phyloP scores from a whole-genome alignment of 2,329 filamentous ascomycete genomes.

The Didymella glomerata region DNA sequence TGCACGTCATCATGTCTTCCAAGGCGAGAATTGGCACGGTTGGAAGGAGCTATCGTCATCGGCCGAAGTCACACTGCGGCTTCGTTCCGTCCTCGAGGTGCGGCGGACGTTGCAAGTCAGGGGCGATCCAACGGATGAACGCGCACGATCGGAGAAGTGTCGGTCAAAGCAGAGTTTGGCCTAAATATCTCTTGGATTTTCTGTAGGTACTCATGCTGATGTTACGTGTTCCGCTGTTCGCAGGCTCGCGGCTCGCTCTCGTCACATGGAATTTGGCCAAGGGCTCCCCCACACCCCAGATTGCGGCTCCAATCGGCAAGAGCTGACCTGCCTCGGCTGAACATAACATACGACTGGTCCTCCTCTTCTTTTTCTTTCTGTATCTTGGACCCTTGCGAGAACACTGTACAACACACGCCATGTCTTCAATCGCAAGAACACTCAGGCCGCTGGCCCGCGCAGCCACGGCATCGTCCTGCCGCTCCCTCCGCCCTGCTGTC shows the following conservation, averaged over 20 bases:
- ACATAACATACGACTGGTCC: slow-evolving; percentile 6
- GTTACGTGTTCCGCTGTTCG: neutral
- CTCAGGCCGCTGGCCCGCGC: slow-evolving; percentile 44
- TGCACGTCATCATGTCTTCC: neutral
- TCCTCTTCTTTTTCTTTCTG: slow-evolving; percentile 5
- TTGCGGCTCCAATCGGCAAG: slow-evolving; percentile 25
- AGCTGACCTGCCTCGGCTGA: slow-evolving; percentile 19
- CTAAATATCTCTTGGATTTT: neutral
- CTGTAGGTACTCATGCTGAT: neutral
- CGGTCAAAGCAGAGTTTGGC: neutral
- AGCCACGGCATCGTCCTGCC: slow-evolving; percentile 37
- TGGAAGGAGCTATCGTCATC: slow-evolving; percentile 6
- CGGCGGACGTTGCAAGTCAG: neutral
- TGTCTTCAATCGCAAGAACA: slow-evolving; percentile 46
- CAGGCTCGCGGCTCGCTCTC: neutral
- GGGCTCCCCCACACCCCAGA: slow-evolving; percentile 17
- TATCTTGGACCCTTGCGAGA: neutral
- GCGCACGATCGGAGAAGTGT: slow-evolving; percentile 3
- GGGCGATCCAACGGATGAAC: neutral
- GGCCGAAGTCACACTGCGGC: slow-evolving; percentile 4
- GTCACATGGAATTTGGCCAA: slow-evolving; percentile 17
- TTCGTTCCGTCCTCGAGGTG: slow-evolving; percentile 3
- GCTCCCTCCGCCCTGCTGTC: slow-evolving; percentile 39
- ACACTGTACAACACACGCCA: slow-evolving; percentile 18
- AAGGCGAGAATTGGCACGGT: neutral